Evolutionary conservation across 805 yeast genomes (phyloP), one percentile per base, ranked within the genome.

Genomic region (Ogataea trehaloabstinens): DNA sequence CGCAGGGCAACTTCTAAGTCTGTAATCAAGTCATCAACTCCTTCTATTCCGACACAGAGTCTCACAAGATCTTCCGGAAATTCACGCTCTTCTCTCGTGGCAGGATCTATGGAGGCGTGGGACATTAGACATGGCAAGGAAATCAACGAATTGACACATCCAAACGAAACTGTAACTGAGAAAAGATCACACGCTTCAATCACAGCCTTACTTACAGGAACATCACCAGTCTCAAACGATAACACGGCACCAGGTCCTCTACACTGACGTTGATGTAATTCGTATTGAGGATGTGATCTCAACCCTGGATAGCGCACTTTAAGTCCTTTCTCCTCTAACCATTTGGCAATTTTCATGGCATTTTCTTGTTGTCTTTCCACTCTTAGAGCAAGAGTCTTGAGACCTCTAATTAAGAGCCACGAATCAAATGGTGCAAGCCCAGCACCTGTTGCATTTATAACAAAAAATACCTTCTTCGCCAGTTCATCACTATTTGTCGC

Each of bases 51-150:
- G 36, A 90, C 82, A 60, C 96, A 90, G 40, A 90, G 72, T 55
- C 98, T 74, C 51, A 90, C 80, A 56, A 90, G 71, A 59, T 91
- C 97, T 63, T 90, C 97, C 2, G 96, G 96, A 66, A 90, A 80
- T 31, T 81, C 88, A 60, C 98, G 79, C 61, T 85, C 95, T 34
- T 80, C 81, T 62, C 97, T 79, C 3, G 87, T 81, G 56, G 85
- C 78, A 19, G 89, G 83, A 52, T 89, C 96, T 46, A 90, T 90
- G 3, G 96, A 83, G n/a, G 97, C 97, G 58, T 90, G 98, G 5
- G 96, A 86, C 97, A 90, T 90, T 62, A 78, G 77, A 63, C 97
- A 87, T 12, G 98, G 98, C 81, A 90, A 76, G 28, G 96, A 87
- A 41, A 90, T 87, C 57, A 90, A 72, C 13, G 95, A 85, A 68